Evolutionary conservation across 768 basidiomycete genomes (phyloP).

Genomic region (Kwoniella botswanensis): DNA sequence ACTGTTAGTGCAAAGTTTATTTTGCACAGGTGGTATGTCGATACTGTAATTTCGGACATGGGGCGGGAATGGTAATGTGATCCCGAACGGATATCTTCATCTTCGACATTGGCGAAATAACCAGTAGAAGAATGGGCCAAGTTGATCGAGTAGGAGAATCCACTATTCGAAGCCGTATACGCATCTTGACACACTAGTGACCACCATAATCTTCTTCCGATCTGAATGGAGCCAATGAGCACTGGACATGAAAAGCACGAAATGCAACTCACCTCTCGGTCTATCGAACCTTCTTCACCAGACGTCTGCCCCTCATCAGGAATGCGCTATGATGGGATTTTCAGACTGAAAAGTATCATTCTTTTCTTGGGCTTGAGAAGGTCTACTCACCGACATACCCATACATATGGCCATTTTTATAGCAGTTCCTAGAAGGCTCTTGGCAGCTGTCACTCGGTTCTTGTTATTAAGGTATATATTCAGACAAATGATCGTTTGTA

Average conservation of each 20-base stretch:
- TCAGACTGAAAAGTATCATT: too few relatives aligned
- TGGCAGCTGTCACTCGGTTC: constrained; percentile 21
- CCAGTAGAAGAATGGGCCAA: constrained; percentile 26
- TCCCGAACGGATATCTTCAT: constrained; percentile 25
- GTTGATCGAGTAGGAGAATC: constrained; percentile 29
- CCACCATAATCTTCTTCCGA: constrained; percentile 30
- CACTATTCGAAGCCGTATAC: constrained; percentile 29
- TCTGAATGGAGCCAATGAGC: neutral
- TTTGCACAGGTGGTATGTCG: constrained; percentile 28
- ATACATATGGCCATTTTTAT: constrained; percentile 29
- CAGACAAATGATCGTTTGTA: constrained; percentile 32
- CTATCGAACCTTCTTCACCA: constrained; percentile 11
- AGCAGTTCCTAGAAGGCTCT: constrained; percentile 21
- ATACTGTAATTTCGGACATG: constrained; percentile 13
- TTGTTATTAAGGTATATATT: constrained; percentile 36
- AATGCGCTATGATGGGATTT: constrained; percentile 6
- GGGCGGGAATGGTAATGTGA: constrained; percentile 5
- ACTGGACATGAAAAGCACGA: neutral
- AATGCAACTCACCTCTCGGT: constrained; percentile 16
- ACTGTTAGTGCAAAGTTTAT: constrained; percentile 31
- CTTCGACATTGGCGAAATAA: constrained; percentile 29
- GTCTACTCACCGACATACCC: constrained; percentile 25
- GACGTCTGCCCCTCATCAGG: constrained; percentile 7
- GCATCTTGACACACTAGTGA: constrained; percentile 30
- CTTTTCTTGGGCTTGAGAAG: too few relatives aligned